Conservation (phyloP, 805 yeast genomes). For the Cyberlindnera amylophila region DNA sequence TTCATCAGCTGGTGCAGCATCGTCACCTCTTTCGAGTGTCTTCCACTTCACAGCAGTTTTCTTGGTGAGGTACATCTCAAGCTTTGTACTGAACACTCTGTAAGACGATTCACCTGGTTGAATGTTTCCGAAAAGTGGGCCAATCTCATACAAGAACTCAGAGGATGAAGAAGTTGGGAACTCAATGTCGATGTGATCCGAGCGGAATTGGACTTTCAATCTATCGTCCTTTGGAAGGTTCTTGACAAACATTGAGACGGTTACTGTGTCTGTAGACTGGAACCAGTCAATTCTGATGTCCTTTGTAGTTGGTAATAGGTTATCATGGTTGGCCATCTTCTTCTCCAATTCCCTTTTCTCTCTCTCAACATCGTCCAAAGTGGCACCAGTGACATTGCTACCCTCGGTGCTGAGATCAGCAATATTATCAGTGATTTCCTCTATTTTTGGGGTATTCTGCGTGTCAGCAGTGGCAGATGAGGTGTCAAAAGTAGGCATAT, state of each 20-base stretch:
- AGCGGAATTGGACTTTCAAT: conserved; percentile 37
- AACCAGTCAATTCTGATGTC: conserved; percentile 63
- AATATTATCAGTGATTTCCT: neutral
- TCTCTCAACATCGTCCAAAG: conserved; percentile 6
- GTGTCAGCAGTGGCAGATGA: neutral
- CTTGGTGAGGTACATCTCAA: conserved; percentile 66
- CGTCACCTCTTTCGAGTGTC: conserved; percentile 31
- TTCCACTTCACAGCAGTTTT: conserved; percentile 48
- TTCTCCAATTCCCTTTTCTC: conserved; percentile 22
- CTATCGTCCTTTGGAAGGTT: conserved; percentile 50
- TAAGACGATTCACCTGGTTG: conserved; percentile 41
- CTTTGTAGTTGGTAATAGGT: conserved; percentile 25
- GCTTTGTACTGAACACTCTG: conserved; percentile 63
- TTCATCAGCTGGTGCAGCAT: conserved; percentile 6
- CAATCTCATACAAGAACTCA: conserved; percentile 54
- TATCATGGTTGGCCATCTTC: conserved; percentile 24
- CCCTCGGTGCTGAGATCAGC: too few species aligned
- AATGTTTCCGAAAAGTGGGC: conserved; percentile 51
- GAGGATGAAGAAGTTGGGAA: conserved; percentile 49
- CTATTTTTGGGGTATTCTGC: conserved; percentile 2
- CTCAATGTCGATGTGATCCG: conserved; percentile 35
- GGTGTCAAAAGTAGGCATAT: conserved; percentile 10
- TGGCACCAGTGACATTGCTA: too few species aligned
- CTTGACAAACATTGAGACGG: conserved; percentile 69
- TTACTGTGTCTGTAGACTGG: conserved; percentile 55